These are phyloP conservation scores for Thyridium curvatum DNA, from an alignment of 2,329 filamentous ascomycete genomes.

Conservation along the genomic window DNA sequence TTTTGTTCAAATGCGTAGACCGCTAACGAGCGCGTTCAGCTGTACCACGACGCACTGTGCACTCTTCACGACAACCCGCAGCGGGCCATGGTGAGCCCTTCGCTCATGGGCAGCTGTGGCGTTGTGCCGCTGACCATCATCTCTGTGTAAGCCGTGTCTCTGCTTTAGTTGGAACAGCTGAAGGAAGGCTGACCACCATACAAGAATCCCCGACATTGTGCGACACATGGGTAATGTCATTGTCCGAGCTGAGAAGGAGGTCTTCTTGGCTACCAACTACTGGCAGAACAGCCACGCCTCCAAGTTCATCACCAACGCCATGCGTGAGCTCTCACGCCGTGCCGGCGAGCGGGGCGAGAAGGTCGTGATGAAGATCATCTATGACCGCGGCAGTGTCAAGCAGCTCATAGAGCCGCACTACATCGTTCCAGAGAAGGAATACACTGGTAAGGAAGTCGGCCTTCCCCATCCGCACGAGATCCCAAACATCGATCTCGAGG, in stretches of 20 bases:
- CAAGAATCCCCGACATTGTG: slow-evolving; percentile 59
- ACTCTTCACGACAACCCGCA: slow-evolving; percentile 45
- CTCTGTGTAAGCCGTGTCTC: slow-evolving; percentile 35
- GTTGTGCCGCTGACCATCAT: slow-evolving; percentile 64
- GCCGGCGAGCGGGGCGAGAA: slow-evolving; percentile 50
- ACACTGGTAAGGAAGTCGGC: slow-evolving; percentile 48
- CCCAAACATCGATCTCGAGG: slow-evolving; percentile 64
- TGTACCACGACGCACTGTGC: slow-evolving; percentile 59
- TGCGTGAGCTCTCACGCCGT: slow-evolving; percentile 62
- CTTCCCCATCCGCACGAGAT: slow-evolving; percentile 60
- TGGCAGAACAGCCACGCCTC: slow-evolving; percentile 68
- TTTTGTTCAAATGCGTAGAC: background rate
- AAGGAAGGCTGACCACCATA: background rate
- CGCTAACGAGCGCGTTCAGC: slow-evolving; percentile 23
- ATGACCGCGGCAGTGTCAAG: slow-evolving; percentile 61
- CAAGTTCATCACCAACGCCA: slow-evolving; percentile 58
- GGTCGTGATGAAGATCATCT: slow-evolving; percentile 67
- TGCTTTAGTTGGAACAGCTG: background rate
- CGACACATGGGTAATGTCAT: slow-evolving; percentile 74
- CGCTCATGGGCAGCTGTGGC: slow-evolving; percentile 48
- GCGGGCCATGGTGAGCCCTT: slow-evolving; percentile 44
- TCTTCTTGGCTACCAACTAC: slow-evolving; percentile 70
- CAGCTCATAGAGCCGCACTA: slow-evolving; percentile 63
- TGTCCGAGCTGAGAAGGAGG: slow-evolving; percentile 63
- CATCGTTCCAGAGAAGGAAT: slow-evolving; percentile 49